Evolutionary conservation across 2,329 filamentous ascomycete genomes (phyloP).

Genomic region (Cladosporium austrohemisphaericum): DNA sequence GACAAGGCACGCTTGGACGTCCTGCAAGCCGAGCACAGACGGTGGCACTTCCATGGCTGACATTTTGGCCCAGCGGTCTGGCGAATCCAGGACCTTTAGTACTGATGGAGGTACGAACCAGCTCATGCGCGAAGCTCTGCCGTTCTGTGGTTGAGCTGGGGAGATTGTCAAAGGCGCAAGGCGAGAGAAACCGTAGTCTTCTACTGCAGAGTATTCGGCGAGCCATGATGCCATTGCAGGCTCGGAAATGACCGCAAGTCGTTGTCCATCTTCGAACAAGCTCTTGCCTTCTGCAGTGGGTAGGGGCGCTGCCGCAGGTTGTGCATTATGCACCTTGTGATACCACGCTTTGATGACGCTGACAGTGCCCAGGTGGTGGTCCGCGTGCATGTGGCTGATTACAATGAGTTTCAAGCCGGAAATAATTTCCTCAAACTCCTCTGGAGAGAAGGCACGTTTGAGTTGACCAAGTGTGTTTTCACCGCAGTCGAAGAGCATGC

Average conservation of each 20-base stretch:
- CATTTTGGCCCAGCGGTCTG: slow-evolving; percentile 27
- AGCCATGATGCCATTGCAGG: slow-evolving; percentile 71
- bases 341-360: slow-evolving; percentile 81
- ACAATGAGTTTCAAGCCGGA: slow-evolving; percentile 75
- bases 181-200: slow-evolving; percentile 68
- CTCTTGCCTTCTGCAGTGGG: neutral
- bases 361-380: slow-evolving; percentile 87
- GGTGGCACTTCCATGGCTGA: slow-evolving; percentile 22
- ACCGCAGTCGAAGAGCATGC: slow-evolving; percentile 84
- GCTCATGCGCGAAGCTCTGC: slow-evolving; percentile 27
- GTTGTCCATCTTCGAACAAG: neutral
- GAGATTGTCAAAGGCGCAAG: slow-evolving; percentile 50
- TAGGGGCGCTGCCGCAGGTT: slow-evolving; percentile 24
- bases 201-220: slow-evolving; percentile 71
- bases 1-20: slow-evolving; percentile 66
- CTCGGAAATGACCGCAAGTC: slow-evolving; percentile 66
- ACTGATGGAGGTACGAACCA: slow-evolving; percentile 31
- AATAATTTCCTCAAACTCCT: slow-evolving; percentile 68
- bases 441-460: slow-evolving; percentile 64
- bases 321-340: slow-evolving; percentile 47
- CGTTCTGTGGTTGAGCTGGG: slow-evolving; percentile 24
- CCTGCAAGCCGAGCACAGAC: slow-evolving; percentile 57
- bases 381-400: slow-evolving; percentile 94
- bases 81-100: slow-evolving; percentile 20
- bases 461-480: slow-evolving; percentile 91